A percentile compares a stretch with the other conserved stretches of the same genome.
Evolutionary conservation across 1,284 basidiomycete species (phyloP).

Genomic region (Boletus semigastroideus): DNA sequence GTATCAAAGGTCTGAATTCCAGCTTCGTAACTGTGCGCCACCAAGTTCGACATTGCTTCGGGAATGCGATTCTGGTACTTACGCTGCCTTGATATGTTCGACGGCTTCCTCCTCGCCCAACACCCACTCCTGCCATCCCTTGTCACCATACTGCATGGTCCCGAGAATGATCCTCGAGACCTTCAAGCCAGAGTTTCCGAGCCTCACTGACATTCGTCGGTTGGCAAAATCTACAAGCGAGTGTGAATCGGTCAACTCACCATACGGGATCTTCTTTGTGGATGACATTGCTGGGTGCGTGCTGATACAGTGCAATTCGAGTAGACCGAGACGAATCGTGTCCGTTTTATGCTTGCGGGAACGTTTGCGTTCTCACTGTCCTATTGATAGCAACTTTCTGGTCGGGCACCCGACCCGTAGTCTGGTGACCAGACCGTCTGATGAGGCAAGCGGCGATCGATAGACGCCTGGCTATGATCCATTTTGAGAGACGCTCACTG

Average conservation of each 20-base stretch:
- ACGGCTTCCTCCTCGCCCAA: constrained; percentile 56
- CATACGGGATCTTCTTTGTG: constrained; percentile 29
- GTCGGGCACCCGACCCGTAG: constrained; percentile 1
- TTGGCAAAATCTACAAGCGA: background rate
- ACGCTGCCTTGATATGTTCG: constrained; percentile 59
- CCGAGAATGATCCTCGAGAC: constrained; percentile 53
- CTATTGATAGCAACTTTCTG: constrained; percentile 18
- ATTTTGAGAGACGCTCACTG: background rate
- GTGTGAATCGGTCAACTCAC: constrained; percentile 16
- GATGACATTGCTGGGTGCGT: constrained; percentile 17
- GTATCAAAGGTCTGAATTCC: constrained; percentile 75
- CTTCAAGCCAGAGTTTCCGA: constrained; percentile 52
- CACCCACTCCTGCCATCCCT: constrained; percentile 55
- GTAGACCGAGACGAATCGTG: background rate
- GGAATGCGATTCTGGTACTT: constrained; percentile 11
- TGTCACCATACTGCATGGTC: constrained; percentile 45
- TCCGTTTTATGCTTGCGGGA: background rate
- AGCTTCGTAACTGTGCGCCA: constrained; percentile 46
- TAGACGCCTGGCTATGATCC: background rate
- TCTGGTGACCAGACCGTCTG: background rate
- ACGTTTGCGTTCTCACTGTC: constrained; percentile 11
- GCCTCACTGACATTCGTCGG: constrained; percentile 36
- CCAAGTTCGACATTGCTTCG: background rate
- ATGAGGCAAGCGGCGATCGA: too few relatives aligned
- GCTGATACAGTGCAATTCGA: background rate